Evolutionary conservation across 2,329 filamentous ascomycete genomes (phyloP), one percentile per base, ranked within the genome.

Genomic region (Coniosporium uncinatum): DNA sequence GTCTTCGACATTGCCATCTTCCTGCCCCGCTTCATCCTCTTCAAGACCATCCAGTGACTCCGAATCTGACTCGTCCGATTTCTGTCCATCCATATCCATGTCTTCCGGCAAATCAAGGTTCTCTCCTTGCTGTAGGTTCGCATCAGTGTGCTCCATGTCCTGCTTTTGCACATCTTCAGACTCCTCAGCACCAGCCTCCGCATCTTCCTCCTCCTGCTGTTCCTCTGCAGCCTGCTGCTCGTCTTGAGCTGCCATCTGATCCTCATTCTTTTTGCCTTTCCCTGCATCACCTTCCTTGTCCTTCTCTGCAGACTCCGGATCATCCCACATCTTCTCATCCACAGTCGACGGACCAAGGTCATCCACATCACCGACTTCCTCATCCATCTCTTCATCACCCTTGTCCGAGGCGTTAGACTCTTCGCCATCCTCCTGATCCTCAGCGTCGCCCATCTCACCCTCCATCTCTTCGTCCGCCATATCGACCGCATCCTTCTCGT

Each of bases 311-410:
- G n/a, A n/a, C 29, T 69, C 62, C 52, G 74, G 69, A 16, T 73
- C 65, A 62, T 98, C 90, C 93, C 93, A 98, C 78, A 97, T 89
- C 71, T 97, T 98, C 67, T 98, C 94, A 58, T 98, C 94, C 1
- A 97, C 85, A 17, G 91, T 87, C 14, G 81, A 85, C 13, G 88
- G 84, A 52, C 95, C 91, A 33, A 95, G 71, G 53, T 95, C 88
- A 64, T 96, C 88, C 11, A 97, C 89, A 53, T 89, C 85, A 1
- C 90, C 93, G 4, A 85, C 78, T 62, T 97, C 88, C 53, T 95
- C 90, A 49, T 96, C 89, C 58, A 94, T 83, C 39, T 70, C 67
- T 8, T 88, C 83, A n/a, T 83, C 70, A 22, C 81, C 76, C 34
- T 81, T 77, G 20, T 85, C 51, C 19, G 32, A 41, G 56, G 56